Conservation (phyloP, 2,329 filamentous ascomycete genomes). For the Diaporthe sp. region DNA sequence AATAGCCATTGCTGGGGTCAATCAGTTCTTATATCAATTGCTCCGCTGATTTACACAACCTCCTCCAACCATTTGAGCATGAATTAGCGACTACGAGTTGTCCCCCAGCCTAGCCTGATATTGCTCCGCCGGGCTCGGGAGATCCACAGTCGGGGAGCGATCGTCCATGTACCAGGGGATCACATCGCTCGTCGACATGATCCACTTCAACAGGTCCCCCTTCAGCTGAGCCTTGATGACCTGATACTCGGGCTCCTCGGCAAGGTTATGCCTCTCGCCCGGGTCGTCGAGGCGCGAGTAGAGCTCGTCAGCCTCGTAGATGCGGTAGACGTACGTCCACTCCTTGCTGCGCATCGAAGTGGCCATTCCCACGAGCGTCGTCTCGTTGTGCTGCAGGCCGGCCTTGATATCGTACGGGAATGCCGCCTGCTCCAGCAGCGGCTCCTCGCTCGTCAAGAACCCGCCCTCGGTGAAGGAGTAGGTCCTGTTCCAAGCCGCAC, state of each 20-base stretch:
- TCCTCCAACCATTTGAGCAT: background rate
- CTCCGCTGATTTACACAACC: background rate
- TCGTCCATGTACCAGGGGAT: constrained; percentile 48
- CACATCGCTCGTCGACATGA: constrained; percentile 51
- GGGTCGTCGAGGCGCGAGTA: constrained; percentile 54
- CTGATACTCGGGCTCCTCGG: constrained; percentile 45
- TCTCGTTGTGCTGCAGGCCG: constrained; percentile 59
- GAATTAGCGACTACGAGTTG: background rate
- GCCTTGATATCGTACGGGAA: constrained; percentile 62
- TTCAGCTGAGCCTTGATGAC: constrained; percentile 45
- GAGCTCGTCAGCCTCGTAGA: constrained; percentile 60
- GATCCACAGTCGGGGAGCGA: background rate
- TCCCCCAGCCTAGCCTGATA: background rate
- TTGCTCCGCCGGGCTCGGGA: constrained; percentile 1
- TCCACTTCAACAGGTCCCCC: constrained; percentile 53
- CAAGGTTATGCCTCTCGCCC: constrained; percentile 55
- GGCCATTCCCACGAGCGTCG: constrained; percentile 56
- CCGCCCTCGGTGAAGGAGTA: constrained; percentile 59
- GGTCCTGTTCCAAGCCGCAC: constrained; percentile 48
- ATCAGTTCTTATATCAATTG: background rate
- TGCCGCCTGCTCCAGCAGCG: constrained; percentile 56
- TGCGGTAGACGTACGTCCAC: constrained; percentile 58
- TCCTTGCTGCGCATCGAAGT: constrained; percentile 51
- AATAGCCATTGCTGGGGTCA: too few species aligned
- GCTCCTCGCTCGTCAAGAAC: constrained; percentile 58